Base-by-base conservation (phyloP, 2,329 filamentous ascomycete species). In the Aspergillus aculeatinus region DNA sequence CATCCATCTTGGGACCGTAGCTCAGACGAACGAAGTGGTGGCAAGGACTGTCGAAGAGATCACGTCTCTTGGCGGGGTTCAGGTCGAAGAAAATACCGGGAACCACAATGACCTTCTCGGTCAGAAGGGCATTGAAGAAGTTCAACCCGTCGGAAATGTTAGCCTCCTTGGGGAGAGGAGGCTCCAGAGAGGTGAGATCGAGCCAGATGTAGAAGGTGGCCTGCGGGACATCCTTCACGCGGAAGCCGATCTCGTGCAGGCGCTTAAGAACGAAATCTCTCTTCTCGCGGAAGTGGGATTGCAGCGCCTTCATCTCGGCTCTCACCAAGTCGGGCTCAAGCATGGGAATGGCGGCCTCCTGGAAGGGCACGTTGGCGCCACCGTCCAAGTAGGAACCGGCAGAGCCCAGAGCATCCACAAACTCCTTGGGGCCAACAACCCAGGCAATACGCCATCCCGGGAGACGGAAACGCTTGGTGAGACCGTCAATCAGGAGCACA, bases 41-140 rank as follows among this genome's bases (percentile, higher is more conserved):
- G 78, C 94, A 97, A 61, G 94, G 94, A 67, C 87, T 91, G 79
- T 98, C 94, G 67, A 98, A 98, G 67, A 98, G 78, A 76, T 98
- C 94, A 74, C 94, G 85, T 65, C 94, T 85, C 75, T 92, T 89
- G 39, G 90, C 89, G 4, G 94, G 94, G 80, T 98, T 98, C 65
- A 98, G 79, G 72, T 98, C 94, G 75, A 98, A 98, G 84, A 98
- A 98, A 76, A 98, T 98, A 61, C 94, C 94, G 0, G 94, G 94
- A 4, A 98, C 94, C 19, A 97, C 92, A 72, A 97, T 97, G 67
- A 96, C 91, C 83, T 96, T 96, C 82, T 97, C 92, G 71, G 90
- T 87, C 49, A 98, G 81, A 73, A 95, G 95, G 31, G 92, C 92
- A 75, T 95, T 87, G 86, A 98, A 97, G 84, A 98, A 98, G 81